Percentiles rank a stretch among this genome's conserved stretches.
Conservation (phyloP, 2,329 filamentous ascomycete genomes). For the Colletotrichum neosansevieriae region DNA sequence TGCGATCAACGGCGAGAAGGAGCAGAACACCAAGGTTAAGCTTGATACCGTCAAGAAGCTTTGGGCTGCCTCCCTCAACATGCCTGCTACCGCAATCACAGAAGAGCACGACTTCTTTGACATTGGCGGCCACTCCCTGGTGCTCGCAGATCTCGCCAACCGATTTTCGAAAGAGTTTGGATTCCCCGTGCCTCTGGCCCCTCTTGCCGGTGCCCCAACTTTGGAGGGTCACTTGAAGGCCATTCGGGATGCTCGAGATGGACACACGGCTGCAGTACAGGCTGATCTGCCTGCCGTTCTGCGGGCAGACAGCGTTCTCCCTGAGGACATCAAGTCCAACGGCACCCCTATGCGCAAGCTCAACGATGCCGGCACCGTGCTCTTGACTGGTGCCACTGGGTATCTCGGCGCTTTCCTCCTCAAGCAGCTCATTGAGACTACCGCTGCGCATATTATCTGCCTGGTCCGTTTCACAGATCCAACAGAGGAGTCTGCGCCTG, state of each 20-base stretch:
- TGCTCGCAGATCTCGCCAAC: conserved; percentile 81
- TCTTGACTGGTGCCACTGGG: conserved; percentile 81
- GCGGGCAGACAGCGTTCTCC: conserved; percentile 73
- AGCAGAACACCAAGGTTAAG: conserved; percentile 72
- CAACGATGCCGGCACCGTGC: conserved; percentile 74
- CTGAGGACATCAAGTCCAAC: conserved; percentile 74
- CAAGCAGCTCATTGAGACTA: conserved; percentile 74
- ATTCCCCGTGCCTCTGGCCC: conserved; percentile 77
- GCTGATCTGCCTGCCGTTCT: conserved; percentile 79
- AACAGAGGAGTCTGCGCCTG: conserved; percentile 71
- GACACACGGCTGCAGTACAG: conserved; percentile 79
- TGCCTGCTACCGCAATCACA: conserved; percentile 72
- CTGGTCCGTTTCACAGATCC: conserved; percentile 80
- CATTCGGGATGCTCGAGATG: conserved; percentile 77
- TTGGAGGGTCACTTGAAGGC: conserved; percentile 79
- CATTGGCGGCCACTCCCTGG: conserved; percentile 81
- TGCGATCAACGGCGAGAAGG: conserved; percentile 54
- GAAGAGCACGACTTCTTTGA: conserved; percentile 84
- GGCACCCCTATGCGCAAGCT: conserved; percentile 67
- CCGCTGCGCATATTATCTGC: conserved; percentile 77
- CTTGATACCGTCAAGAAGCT: conserved; percentile 76
- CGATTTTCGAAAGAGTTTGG: conserved; percentile 77
- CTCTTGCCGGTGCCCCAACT: conserved; percentile 78
- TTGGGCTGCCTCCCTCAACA: conserved; percentile 78
- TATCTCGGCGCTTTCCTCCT: conserved; percentile 83